Conservation (phyloP, 805 yeast genomes). For the Phaffomyces opuntiae region DNA sequence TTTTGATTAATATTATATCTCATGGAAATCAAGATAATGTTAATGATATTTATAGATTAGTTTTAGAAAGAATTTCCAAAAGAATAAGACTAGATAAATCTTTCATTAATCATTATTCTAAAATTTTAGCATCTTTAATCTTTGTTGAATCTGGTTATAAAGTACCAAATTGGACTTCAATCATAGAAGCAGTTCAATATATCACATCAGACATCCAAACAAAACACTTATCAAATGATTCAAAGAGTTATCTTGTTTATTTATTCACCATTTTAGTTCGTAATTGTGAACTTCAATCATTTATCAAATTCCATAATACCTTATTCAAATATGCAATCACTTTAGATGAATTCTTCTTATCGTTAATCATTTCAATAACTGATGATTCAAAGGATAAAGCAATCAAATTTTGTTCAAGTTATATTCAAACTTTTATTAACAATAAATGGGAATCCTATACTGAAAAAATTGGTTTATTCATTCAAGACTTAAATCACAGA, state of each 20-base stretch:
- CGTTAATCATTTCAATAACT: slow-evolving; percentile 41
- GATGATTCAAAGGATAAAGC: slow-evolving; percentile 39
- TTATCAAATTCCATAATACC: slow-evolving; percentile 40
- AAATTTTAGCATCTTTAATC: slow-evolving; percentile 39
- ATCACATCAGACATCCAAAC: slow-evolving; percentile 3
- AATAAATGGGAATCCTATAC: slow-evolving; percentile 31
- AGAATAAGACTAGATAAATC: slow-evolving; percentile 11
- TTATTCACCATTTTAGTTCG: slow-evolving; percentile 45
- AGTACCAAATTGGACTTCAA: slow-evolving; percentile 43
- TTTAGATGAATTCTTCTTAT: slow-evolving; percentile 32
- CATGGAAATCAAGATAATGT: slow-evolving; percentile 48
- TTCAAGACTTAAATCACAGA: slow-evolving; percentile 30
- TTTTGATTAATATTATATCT: slow-evolving; percentile 44
- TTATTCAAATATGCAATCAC: slow-evolving; percentile 34
- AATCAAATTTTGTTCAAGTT: slow-evolving; percentile 34
- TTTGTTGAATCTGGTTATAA: slow-evolving; percentile 71
- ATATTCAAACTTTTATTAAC: slow-evolving; percentile 42
- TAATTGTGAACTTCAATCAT: slow-evolving; percentile 42
- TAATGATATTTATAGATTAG: slow-evolving; percentile 33
- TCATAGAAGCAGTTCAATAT: slow-evolving; percentile 19
- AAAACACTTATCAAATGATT: not conserved
- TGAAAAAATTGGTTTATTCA: slow-evolving; percentile 35
- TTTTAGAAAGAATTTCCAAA: slow-evolving; percentile 20
- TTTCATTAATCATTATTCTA: slow-evolving; percentile 14
- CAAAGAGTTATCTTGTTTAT: slow-evolving; percentile 29